Percentiles rank a stretch among this genome's conserved stretches.
Evolutionary conservation across 306 rosid genomes (phyloP).

Genomic region (Prunus campanulata): DNA sequence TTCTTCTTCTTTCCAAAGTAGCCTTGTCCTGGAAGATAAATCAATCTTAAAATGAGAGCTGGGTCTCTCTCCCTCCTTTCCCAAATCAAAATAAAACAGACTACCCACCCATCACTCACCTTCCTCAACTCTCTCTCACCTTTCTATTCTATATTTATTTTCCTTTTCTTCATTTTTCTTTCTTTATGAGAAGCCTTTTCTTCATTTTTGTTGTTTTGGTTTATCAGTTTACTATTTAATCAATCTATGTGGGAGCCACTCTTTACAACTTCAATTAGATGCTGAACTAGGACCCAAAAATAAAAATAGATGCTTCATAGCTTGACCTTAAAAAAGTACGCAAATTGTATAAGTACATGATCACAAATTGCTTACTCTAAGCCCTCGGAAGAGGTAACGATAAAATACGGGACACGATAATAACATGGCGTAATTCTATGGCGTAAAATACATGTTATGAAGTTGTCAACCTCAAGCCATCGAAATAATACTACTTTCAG

Average conservation of each 20-base stretch:
- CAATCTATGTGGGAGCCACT: not conserved
- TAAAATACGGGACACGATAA: too few species aligned
- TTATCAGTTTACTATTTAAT: not conserved
- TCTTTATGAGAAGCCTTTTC: not conserved
- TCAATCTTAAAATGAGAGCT: too few species aligned
- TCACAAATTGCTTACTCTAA: not conserved
- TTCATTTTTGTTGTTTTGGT: not conserved
- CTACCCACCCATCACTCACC: constrained; percentile 14
- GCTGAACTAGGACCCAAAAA: not conserved
- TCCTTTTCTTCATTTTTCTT: not conserved
- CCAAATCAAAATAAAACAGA: constrained; percentile 21
- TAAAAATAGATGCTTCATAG: not conserved
- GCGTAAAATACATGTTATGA: not conserved
- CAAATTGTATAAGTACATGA: too few species aligned
- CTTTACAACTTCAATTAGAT: not conserved
- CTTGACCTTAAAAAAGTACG: too few species aligned
- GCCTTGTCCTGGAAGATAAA: too few species aligned
- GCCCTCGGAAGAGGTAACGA: not conserved
- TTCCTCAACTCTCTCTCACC: not conserved
- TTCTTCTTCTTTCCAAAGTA: too few species aligned
- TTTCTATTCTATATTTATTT: not conserved
- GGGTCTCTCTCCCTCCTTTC: constrained; percentile 8
- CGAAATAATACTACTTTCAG: not conserved
- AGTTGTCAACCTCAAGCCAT: not conserved
- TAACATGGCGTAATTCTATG: too few species aligned